Percentiles rank a stretch among this genome's conserved stretches.
Conservation (phyloP, 306 rosid species). For the Purshia tridentata region DNA sequence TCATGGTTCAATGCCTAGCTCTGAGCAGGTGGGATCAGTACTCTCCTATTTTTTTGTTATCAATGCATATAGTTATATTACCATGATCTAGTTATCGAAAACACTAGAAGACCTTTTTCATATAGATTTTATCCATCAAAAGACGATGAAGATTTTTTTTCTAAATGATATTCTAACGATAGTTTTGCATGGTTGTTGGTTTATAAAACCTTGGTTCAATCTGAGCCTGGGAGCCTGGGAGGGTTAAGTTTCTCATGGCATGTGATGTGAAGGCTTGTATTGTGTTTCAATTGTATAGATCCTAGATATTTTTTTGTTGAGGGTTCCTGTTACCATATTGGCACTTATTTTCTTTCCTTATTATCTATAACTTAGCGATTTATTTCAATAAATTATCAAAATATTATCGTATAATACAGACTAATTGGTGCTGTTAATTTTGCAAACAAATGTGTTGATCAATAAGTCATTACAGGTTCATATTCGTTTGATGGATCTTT, state of each 20-base stretch:
- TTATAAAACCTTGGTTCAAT: background rate
- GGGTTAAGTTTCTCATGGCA: background rate
- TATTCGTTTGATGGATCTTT: background rate
- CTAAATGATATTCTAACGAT: background rate
- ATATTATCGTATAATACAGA: background rate
- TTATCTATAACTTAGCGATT: background rate
- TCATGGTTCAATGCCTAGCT: slow-evolving; percentile 63
- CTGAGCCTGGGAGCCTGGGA: background rate
- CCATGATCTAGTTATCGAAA: background rate
- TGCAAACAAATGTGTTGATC: background rate
- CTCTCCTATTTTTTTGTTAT: slow-evolving; percentile 6
- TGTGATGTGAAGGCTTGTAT: background rate
- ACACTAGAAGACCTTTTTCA: background rate
- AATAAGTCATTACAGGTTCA: background rate
- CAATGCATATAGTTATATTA: background rate
- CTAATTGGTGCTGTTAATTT: background rate
- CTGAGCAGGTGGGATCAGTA: slow-evolving; percentile 45
- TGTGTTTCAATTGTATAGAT: background rate
- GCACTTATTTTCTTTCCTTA: background rate
- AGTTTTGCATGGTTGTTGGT: background rate
- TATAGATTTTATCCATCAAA: background rate
- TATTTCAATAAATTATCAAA: background rate
- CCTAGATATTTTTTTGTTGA: background rate
- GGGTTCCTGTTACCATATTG: background rate
- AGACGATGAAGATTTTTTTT: background rate